These are phyloP conservation scores for Neurospora intermedia DNA, from an alignment of 495 filamentous ascomycete species.

Conservation along the genomic window DNA sequence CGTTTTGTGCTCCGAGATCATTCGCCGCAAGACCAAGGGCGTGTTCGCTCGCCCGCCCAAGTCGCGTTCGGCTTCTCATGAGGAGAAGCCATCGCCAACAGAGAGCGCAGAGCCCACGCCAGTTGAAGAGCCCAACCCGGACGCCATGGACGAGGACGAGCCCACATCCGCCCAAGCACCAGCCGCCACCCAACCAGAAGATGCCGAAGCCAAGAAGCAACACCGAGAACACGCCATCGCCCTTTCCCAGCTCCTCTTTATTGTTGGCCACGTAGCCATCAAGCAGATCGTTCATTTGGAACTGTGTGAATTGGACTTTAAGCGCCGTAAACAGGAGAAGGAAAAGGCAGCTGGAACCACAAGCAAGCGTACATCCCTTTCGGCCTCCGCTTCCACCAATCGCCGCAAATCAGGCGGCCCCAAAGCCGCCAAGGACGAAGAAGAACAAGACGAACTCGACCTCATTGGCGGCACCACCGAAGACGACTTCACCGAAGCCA, in stretches of 20 bases:
- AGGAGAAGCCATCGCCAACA: conserved; percentile 18
- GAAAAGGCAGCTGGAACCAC: conserved; percentile 56
- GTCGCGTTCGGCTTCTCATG: conserved; percentile 33
- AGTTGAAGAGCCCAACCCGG: conserved; percentile 14
- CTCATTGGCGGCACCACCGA: conserved; percentile 95
- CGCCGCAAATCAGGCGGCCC: background rate
- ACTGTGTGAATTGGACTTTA: conserved; percentile 93
- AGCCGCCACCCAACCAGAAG: conserved; percentile 20
- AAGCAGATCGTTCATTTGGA: conserved; percentile 99
- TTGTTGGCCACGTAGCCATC: conserved; percentile 92
- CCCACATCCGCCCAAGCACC: conserved; percentile 16
- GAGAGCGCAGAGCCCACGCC: background rate
- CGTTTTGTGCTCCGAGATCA: conserved; percentile 82
- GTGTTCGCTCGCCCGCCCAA: conserved; percentile 49
- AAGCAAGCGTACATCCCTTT: conserved; percentile 21
- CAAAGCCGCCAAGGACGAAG: conserved; percentile 39
- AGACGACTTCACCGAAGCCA: conserved; percentile 96
- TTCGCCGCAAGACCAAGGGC: conserved; percentile 72
- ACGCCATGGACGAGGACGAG: conserved; percentile 15
- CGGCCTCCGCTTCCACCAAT: conserved; percentile 8
- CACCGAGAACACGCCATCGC: conserved; percentile 56
- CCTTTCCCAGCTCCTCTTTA: conserved; percentile 85
- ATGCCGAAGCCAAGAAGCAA: conserved; percentile 20
- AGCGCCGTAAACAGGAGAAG: conserved; percentile 86
- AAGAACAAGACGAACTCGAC: conserved; percentile 78